Evolutionary conservation across 2,329 filamentous ascomycete genomes (phyloP), one percentile per base, ranked within the genome.

Genomic region (Monosporascus sp.): DNA sequence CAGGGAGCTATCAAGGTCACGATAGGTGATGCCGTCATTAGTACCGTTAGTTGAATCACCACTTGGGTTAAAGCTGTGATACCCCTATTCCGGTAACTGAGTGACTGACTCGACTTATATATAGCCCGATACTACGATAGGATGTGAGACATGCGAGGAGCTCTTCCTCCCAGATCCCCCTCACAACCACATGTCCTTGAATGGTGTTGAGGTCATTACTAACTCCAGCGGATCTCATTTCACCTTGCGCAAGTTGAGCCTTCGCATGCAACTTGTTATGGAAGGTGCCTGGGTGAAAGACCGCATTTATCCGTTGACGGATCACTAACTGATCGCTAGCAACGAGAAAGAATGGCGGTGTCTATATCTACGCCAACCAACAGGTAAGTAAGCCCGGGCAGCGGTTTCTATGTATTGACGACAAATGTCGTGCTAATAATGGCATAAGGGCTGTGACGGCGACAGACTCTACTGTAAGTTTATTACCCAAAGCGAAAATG

Each of bases 211-310:
- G 62, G 84, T 90, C 51, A 79, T 89, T 57, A 82, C 83, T 8
- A 93, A 93, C 67, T 83, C 78, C 3, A 84, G 78, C 50, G 88
- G 84, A 6, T 83, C 77, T 14, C 89, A 93, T 65, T 82, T 84
- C 62, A 60, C 59, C 18, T 54, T 72, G 9, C 75, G 81, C 14
- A 91, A 91, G 65, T 76, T 90, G 1, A 74, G 88, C 58, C 79
- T 72, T 0, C 75, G 84, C 15, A 72, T 90, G 27, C 73, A 80
- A 24, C 72, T 90, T 15, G 89, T 90, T 54, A 72, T 72, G 15
- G 82, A 89, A 60, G 85, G 84, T 3, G 89, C 85, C 0, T 63
- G 70, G 5, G 74, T 73, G 60, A 64, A 14, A 6, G 1, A 17
- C 14, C 14, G 15, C 2, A 46, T 4, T 34, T 3, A 46, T 17